Evolutionary conservation across 2,329 filamentous ascomycete species (phyloP), one percentile per base, ranked within the genome.

Genomic region (Ophiostoma perfectum): DNA sequence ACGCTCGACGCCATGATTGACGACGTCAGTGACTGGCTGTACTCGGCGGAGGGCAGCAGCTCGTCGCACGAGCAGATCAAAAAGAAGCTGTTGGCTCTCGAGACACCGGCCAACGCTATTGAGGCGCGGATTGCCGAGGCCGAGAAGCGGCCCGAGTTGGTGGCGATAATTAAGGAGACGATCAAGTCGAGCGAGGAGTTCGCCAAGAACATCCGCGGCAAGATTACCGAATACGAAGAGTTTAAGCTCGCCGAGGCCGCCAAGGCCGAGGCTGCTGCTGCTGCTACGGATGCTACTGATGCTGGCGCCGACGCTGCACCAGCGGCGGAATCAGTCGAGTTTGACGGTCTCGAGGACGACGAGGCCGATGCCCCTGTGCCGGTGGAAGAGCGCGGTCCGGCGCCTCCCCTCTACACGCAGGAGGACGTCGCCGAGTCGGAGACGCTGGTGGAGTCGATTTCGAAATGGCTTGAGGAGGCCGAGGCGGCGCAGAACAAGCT

Each of bases 21-120:
- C 70, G 85, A 86, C 65, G 85, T 88, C 36, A 90, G 91, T 73
- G 93, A 97, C 11, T 99, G 95, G 94, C 87, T 99, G 70, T 95
- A 97, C 76, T 64, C 63, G 12, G 91, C 86, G 16, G 93, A 93
- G 64, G 92, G 94, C 68, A 84, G 85, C 16, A 88, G 93, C 65
- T 93, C 95, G 4, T 83, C 86, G 47, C 88, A 88, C 69, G 87
- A 91, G 3, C 87, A 89, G 64, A 85, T 99, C 74, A 91, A 89
- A 77, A 83, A 86, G 68, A 92, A 89, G 76, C 85, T 96, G 65
- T 89, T 91, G 77, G 86, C 85, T 62, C 86, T 99, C 65, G 89
- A 92, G 75, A 86, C 88, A 67, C 85, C 97, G 64, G 90, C 93
- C 66, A 81, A 86, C 44, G 94, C 93, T 1, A 87, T 97, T 39